Conservation (phyloP, 139 green algal genomes). For the Spirogloea muscicola region DNA sequence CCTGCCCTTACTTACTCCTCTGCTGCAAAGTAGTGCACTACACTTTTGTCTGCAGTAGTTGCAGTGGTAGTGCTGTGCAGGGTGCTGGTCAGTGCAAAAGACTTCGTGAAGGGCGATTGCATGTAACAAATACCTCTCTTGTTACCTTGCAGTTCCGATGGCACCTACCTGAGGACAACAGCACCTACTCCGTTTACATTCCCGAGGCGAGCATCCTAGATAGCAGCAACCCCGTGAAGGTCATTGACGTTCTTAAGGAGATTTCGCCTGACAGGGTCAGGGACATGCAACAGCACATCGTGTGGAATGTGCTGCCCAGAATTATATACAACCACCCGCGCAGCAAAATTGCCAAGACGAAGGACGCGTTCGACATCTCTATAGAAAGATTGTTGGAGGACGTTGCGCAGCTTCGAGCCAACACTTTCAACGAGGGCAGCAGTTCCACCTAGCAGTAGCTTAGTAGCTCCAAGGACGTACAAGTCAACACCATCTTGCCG, state of each 20-base stretch:
- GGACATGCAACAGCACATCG: slow-evolving; percentile 3
- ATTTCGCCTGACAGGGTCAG: slow-evolving; percentile 3
- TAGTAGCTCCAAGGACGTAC: too few relatives aligned
- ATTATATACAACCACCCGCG: slow-evolving; percentile 19
- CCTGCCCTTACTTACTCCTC: too few relatives aligned
- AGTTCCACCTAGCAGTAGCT: too few relatives aligned
- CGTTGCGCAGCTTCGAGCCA: too few relatives aligned
- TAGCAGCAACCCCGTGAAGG: slow-evolving; percentile 3
- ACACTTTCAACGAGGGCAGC: too few relatives aligned
- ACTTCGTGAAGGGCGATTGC: too few relatives aligned
- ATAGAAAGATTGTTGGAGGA: slow-evolving; percentile 12
- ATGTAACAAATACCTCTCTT: too few relatives aligned
- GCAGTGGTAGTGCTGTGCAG: too few relatives aligned
- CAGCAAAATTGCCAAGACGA: neutral
- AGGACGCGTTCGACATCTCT: slow-evolving; percentile 27
- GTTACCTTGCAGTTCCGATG: slow-evolving; percentile 22
- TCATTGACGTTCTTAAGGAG: slow-evolving; percentile 12
- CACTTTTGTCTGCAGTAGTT: too few relatives aligned
- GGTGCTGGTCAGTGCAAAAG: too few relatives aligned
- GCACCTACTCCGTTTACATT: slow-evolving; percentile 5
- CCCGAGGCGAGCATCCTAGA: neutral
- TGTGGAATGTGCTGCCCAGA: slow-evolving; percentile 4
- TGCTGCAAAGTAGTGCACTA: too few relatives aligned
- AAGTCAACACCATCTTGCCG: too few relatives aligned
- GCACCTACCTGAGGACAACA: slow-evolving; percentile 10